Evolutionary conservation across 805 yeast species (phyloP).

Genomic region (Metschnikowia bowlesiae): DNA sequence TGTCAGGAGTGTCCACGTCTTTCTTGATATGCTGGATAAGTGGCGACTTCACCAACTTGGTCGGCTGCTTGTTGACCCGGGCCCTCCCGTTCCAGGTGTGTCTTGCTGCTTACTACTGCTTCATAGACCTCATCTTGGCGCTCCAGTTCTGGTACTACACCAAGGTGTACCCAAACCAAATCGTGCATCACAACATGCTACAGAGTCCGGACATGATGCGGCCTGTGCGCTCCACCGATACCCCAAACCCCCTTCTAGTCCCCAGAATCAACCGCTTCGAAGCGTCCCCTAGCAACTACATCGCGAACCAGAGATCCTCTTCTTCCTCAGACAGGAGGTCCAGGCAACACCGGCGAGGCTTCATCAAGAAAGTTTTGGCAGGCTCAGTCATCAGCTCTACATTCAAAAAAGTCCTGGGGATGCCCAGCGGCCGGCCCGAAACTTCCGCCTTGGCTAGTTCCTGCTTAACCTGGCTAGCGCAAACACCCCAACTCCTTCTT

Average conservation of each 20-base stretch:
- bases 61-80: constrained; percentile 71
- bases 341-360: constrained; percentile 5
- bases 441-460: neutral
- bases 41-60: constrained; percentile 44
- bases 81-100: constrained; percentile 80
- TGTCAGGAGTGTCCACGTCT: constrained; percentile 30
- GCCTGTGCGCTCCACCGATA: constrained; percentile 14
- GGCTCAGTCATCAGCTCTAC: constrained; percentile 13
- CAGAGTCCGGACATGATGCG: constrained; percentile 36
- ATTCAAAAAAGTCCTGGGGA: constrained; percentile 11
- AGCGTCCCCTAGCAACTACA: constrained; percentile 6
- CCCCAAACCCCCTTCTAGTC: constrained; percentile 5
- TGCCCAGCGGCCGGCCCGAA: neutral
- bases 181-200: constrained; percentile 33
- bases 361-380: constrained; percentile 11
- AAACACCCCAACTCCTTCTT: neutral
- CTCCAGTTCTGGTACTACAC: constrained; percentile 20
- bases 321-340: constrained; percentile 8
- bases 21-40: constrained; percentile 34
- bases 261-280: constrained; percentile 24
- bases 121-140: constrained; percentile 15
- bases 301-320: constrained; percentile 5
- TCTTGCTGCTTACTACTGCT: constrained; percentile 67
- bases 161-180: constrained; percentile 26
- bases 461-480: neutral